phyloP scores from a whole-genome alignment of 2,329 filamentous ascomycete species.

The Aaosphaeria arxii region DNA sequence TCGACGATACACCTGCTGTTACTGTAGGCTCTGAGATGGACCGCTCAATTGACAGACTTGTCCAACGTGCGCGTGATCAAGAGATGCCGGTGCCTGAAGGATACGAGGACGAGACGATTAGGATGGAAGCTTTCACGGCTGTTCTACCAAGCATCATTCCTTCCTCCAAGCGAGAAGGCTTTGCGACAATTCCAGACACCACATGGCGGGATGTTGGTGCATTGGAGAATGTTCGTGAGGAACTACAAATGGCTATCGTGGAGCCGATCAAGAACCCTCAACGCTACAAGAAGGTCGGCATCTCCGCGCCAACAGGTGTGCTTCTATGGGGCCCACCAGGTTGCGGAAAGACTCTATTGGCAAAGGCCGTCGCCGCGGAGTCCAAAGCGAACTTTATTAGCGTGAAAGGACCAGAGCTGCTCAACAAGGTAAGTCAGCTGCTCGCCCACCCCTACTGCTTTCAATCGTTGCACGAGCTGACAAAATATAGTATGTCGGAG shows the following conservation, averaged over 20 bases:
- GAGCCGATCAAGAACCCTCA: constrained; percentile 82
- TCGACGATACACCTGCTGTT: constrained; percentile 38
- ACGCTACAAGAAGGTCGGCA: constrained; percentile 71
- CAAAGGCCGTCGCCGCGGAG: constrained; percentile 94
- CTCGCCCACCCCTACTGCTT: not conserved
- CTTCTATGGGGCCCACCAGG: constrained; percentile 95
- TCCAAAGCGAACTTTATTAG: constrained; percentile 97
- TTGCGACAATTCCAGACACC: constrained; percentile 88
- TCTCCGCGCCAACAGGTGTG: constrained; percentile 79
- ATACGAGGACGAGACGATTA: constrained; percentile 55
- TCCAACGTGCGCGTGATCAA: constrained; percentile 49
- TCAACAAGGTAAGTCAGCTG: constrained; percentile 66
- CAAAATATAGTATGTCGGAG: constrained; percentile 71
- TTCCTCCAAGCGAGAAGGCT: constrained; percentile 87
- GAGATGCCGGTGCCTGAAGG: constrained; percentile 52
- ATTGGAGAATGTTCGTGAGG: constrained; percentile 71
- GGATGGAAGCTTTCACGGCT: constrained; percentile 67
- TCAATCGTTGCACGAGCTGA: constrained; percentile 4
- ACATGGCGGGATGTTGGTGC: constrained; percentile 94
- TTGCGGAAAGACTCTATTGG: constrained; percentile 93
- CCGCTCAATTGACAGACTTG: constrained; percentile 42
- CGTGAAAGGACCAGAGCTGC: constrained; percentile 90
- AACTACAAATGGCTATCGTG: constrained; percentile 82
- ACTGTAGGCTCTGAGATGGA: constrained; percentile 16
- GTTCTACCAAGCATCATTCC: constrained; percentile 75